phyloP scores from a whole-genome alignment of 2,329 filamentous ascomycete species.

The Emmonsiellopsis sp. region DNA sequence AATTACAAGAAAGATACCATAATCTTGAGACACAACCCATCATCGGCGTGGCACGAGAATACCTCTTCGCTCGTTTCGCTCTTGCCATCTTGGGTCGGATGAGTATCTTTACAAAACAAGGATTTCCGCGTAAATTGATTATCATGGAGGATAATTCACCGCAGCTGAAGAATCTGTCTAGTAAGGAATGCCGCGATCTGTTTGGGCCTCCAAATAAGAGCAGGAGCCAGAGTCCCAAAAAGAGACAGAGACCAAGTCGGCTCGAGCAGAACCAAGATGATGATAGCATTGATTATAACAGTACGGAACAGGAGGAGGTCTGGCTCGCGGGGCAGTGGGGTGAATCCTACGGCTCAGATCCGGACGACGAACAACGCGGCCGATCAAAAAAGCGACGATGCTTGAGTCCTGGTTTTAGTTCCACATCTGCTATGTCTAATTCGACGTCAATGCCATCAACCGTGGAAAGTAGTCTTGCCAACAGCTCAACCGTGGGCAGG shows the following conservation, averaged over 20 bases:
- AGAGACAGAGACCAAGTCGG: neutral
- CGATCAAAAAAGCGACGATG: neutral
- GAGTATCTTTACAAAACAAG: neutral
- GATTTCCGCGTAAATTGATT: neutral
- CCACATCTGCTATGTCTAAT: neutral
- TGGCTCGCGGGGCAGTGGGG: neutral
- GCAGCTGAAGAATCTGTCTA: neutral
- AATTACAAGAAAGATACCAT: neutral
- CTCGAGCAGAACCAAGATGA: neutral
- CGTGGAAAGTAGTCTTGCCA: neutral
- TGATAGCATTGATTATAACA: neutral
- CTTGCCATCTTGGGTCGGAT: neutral
- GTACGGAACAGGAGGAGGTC: neutral
- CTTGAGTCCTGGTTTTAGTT: neutral
- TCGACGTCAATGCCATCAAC: neutral
- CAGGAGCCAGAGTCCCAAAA: conserved; percentile 1
- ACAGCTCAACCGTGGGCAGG: neutral
- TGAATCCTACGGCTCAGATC: neutral
- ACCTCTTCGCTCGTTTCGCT: conserved; percentile 1
- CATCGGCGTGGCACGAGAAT: neutral
- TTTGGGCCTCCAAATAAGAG: neutral
- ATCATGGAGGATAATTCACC: neutral
- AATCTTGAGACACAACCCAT: neutral
- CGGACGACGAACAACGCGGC: neutral
- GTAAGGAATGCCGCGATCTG: neutral